Conservation (phyloP, 768 basidiomycete genomes). For the Gloeophyllum trabeum region DNA sequence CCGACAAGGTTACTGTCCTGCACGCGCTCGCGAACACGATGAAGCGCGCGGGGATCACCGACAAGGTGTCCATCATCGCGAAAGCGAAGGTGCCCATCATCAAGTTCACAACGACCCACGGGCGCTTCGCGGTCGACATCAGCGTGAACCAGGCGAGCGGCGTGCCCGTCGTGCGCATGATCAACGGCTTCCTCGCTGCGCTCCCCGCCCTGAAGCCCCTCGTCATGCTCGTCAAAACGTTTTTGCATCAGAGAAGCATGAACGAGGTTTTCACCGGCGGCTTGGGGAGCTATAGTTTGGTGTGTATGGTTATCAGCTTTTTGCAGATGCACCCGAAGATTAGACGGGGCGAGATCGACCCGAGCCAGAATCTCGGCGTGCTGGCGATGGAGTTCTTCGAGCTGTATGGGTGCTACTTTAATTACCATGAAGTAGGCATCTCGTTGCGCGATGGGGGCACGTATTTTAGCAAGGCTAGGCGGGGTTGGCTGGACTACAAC, state of each 20-base stretch:
- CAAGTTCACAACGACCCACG: constrained; percentile 81
- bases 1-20: constrained; percentile 58
- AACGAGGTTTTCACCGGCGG: constrained; percentile 99
- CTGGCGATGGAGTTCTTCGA: constrained; percentile 96
- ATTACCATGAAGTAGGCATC: constrained; percentile 84
- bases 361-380: constrained; percentile 84
- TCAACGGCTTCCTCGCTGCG: constrained; percentile 68
- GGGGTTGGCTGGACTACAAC: constrained; percentile 70
- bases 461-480: constrained; percentile 72
- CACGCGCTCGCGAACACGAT: constrained; percentile 71
- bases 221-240: constrained; percentile 83
- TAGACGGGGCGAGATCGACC: constrained; percentile 76
- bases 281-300: constrained; percentile 87
- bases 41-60: constrained; percentile 63
- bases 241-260: constrained; percentile 82
- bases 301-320: constrained; percentile 88
- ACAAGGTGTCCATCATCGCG: constrained; percentile 77
- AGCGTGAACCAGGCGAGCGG: constrained; percentile 89
- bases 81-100: constrained; percentile 95
- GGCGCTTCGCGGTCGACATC: constrained; percentile 84
- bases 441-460: constrained; percentile 80
- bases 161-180: constrained; percentile 62
- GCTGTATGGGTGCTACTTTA: constrained; percentile 86
- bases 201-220: constrained; percentile 75
- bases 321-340: constrained; percentile 97